Evolutionary conservation across 768 basidiomycete species (phyloP), one percentile per base, ranked within the genome.

Genomic region (Hortiboletus flavorubellus): DNA sequence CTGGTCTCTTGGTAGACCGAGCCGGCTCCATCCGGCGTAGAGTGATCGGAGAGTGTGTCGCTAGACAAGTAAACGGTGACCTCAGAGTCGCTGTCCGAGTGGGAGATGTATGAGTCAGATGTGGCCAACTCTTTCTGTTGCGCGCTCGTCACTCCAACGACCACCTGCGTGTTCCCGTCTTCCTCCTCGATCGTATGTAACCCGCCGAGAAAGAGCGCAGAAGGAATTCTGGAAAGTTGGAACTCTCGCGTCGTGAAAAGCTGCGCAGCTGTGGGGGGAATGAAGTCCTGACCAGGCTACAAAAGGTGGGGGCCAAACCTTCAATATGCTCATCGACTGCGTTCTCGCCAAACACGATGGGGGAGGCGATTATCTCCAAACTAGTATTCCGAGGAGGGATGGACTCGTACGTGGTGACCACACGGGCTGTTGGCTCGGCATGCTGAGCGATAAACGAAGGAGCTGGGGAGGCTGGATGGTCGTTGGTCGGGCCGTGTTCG

Each of bases 141-240:
- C n/a, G 12, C 15, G 35, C 53, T 29, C 37, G 10, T 10, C 35
- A 18, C 40, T 40, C 30, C 42, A 30, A 16, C 40, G 35, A 34
- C 43, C 6, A 38, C 26, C 40, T 29, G 37, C 3, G 18, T 6
- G 14, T 5, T 52, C 23, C 30, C 35, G 29, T 46, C 35, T 39
- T 53, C 64, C 14, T 48, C 61, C 35, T 53, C 39, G 47, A 52
- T 55, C 16, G 46, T 26, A n/a, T 29, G 39, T 43, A 54, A 26
- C 29, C 54, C 48, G 9, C 48, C 9, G 38, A 37, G 23, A 26
- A 18, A 23, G n/a, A 39, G 39, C 12, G 11, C 2, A n/a, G 37
- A 35, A 29, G 49, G 30, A 4, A 42, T 21, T 3, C 5, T 15
- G n/a, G 39, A 42, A 42, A 26, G 35, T 5, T 14, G 54, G 15